A percentile compares a stretch with the other conserved stretches of the same genome.
Conservation (phyloP, 495 filamentous ascomycete genomes). For the Aspergillus bertholletiae region DNA sequence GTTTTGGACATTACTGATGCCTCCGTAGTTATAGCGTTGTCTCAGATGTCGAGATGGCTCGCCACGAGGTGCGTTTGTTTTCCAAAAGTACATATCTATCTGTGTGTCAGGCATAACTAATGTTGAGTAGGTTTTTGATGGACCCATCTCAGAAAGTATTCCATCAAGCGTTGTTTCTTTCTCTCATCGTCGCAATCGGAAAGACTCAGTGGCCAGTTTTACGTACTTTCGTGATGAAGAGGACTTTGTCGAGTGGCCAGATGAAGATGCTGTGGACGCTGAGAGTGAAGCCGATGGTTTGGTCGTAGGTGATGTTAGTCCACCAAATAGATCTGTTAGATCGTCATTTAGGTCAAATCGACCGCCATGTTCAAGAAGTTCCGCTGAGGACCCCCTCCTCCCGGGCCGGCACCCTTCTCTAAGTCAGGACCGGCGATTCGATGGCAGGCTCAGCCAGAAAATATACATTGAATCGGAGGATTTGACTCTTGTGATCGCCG, state of each 20-base stretch:
- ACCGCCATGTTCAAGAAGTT: slow-evolving; percentile 57
- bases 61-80: slow-evolving; percentile 67
- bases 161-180: slow-evolving; percentile 88
- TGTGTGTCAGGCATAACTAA: slow-evolving; percentile 1
- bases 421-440: slow-evolving; percentile 52
- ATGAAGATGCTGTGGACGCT: slow-evolving; percentile 49
- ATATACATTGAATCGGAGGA: slow-evolving; percentile 92
- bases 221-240: slow-evolving; percentile 73
- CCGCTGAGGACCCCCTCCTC: slow-evolving; percentile 71
- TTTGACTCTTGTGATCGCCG: slow-evolving; percentile 85
- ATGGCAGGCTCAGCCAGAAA: slow-evolving; percentile 72
- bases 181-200: slow-evolving; percentile 68
- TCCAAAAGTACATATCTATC: not conserved
- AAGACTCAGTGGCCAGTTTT: slow-evolving; percentile 84
- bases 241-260: slow-evolving; percentile 47
- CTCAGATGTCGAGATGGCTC: slow-evolving; percentile 98
- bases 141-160: slow-evolving; percentile 90
- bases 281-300: slow-evolving; percentile 54
- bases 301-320: slow-evolving; percentile 27
- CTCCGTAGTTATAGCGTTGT: slow-evolving; percentile 67
- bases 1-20: slow-evolving; percentile 18
- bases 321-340: slow-evolving; percentile 30
- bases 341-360: slow-evolving; percentile 43
- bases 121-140: slow-evolving; percentile 71
- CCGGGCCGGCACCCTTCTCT: slow-evolving; percentile 53